Evolutionary conservation across 2,329 filamentous ascomycete genomes (phyloP).

Genomic region (Pyricularia grisea): DNA sequence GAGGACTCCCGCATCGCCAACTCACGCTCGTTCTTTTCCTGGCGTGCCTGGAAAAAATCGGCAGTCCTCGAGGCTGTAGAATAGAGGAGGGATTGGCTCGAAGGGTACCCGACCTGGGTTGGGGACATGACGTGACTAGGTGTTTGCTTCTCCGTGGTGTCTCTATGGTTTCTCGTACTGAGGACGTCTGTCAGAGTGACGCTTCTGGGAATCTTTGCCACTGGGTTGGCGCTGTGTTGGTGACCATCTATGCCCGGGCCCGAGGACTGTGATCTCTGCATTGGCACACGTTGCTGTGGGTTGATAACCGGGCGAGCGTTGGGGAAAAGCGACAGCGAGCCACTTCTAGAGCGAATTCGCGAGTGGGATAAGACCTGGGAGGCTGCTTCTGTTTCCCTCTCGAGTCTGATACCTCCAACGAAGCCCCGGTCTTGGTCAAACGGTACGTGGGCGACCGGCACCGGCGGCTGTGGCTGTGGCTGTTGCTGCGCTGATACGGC

Average conservation of each 20-base stretch:
- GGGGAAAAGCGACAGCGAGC: slow-evolving; percentile 1
- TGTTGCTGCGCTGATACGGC: background rate
- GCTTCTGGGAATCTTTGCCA: background rate
- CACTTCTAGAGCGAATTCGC: background rate
- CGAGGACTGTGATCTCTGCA: background rate
- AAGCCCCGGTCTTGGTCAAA: slow-evolving; percentile 1
- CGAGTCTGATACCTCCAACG: slow-evolving; percentile 4
- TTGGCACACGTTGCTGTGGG: background rate
- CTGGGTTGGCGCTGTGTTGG: background rate
- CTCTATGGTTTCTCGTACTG: background rate
- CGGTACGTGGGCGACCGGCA: background rate
- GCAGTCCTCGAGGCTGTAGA: slow-evolving; percentile 10
- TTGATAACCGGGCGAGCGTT: background rate
- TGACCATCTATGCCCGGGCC: background rate
- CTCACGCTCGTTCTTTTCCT: slow-evolving; percentile 7
- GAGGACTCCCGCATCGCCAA: background rate
- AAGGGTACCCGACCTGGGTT: slow-evolving; percentile 7
- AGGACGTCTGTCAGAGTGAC: background rate
- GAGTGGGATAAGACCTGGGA: background rate
- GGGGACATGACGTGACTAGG: background rate
- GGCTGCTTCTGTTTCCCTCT: background rate
- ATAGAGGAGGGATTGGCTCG: background rate
- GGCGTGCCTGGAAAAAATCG: slow-evolving; percentile 9
- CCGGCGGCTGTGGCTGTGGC: background rate
- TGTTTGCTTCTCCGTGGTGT: background rate